phyloP scores from a whole-genome alignment of 2,329 filamentous ascomycete genomes.

The Colletotrichum sidae region DNA sequence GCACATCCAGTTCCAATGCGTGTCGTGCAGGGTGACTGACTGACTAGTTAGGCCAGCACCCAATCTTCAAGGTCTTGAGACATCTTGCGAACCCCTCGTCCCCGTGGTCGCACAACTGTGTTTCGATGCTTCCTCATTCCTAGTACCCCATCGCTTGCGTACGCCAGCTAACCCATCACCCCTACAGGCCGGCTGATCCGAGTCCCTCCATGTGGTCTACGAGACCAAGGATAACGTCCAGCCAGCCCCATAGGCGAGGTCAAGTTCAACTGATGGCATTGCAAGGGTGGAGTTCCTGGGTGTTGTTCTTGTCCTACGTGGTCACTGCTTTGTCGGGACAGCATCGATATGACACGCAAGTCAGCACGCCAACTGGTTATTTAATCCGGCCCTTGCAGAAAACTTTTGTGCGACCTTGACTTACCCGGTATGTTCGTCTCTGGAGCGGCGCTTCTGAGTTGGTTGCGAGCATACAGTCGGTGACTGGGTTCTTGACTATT shows the following conservation, averaged over 20 bases:
- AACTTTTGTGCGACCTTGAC: not conserved
- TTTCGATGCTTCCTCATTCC: not conserved
- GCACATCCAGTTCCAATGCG: no score
- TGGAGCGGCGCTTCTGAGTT: not conserved
- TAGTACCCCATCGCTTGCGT: not conserved
- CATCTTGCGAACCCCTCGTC: not conserved
- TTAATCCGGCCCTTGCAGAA: not conserved
- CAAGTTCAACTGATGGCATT: not conserved
- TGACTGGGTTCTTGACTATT: not conserved
- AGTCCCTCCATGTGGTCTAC: not conserved
- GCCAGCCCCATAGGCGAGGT: not conserved
- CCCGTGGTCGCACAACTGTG: not conserved
- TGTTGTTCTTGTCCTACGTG: not conserved
- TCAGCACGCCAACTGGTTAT: not conserved
- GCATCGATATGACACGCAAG: not conserved
- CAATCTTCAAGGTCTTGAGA: not conserved
- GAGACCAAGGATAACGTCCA: not conserved
- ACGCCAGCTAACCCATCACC: not conserved
- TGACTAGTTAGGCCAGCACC: not conserved
- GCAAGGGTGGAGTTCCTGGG: not conserved
- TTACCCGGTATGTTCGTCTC: not conserved
- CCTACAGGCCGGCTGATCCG: not conserved
- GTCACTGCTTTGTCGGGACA: not conserved
- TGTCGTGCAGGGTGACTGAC: not conserved
- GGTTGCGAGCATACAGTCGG: not conserved